Base-by-base conservation (phyloP, 2,329 filamentous ascomycete genomes). In the Fusarium veterinarium region DNA sequence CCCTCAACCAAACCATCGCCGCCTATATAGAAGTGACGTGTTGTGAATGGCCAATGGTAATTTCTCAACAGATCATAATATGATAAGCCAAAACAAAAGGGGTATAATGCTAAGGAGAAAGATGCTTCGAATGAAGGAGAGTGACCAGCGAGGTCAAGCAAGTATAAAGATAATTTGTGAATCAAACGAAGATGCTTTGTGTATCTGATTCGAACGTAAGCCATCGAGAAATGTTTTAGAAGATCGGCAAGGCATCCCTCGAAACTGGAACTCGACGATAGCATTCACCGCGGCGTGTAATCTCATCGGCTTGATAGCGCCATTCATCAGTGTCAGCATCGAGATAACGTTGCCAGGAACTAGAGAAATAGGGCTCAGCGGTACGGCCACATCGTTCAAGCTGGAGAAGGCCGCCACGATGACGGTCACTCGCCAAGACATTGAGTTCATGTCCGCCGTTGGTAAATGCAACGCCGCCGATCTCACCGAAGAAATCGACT, bases 401-500 rank as follows among this genome's bases (percentile, higher is more conserved):
- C 76, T 91, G 87, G 74, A 93, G 80, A 37, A 94, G 80, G 3
- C 93, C 93, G 40, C 93, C 93, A 41, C 92, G 88, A 60, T 85
- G 83, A 41, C 80, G 81, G 75, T 95, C 93, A 53, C 87, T 88
- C 75, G 92, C 93, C 14, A 93, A 87, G 5, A 94, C 84, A 58
- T 90, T 87, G n/a, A 95, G 80, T 61, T 91, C 89, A 60, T 89
- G 86, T 0, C 92, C 93, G 53, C 90, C 90, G 44, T 91, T 89
- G 8, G 91, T 85, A 72, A 95, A 91, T 25, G 86, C 85, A 8
- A 93, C 83, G 23, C 93, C 93, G 12, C 89, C 92, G 66, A 94
- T 89, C 76, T 93, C 91, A 40, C 93, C 92, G 79, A 95, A 94
- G 61, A 95, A 87, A 68, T 93, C 91, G 14, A 95, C 82, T 0